Conservation (phyloP, 2,329 filamentous ascomycete species). For the Ophiosphaerella herpotricha region DNA sequence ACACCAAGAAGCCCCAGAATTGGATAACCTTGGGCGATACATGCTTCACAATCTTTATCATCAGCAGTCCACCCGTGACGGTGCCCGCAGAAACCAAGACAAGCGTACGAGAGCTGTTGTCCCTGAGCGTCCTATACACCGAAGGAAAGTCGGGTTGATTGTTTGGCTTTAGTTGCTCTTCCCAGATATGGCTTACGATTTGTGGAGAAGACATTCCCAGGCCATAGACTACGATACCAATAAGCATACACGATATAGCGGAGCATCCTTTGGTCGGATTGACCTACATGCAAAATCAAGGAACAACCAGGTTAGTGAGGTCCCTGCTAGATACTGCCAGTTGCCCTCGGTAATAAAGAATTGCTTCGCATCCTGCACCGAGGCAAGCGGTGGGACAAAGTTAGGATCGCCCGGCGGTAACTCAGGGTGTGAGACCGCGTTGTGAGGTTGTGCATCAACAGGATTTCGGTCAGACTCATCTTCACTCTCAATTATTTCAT, state of each 20-base stretch:
- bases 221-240: slow-evolving; percentile 29
- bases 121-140: slow-evolving; percentile 29
- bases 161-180: slow-evolving; percentile 7
- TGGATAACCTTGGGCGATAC: slow-evolving; percentile 40
- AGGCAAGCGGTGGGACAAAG: slow-evolving; percentile 49
- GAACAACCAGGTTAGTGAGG: slow-evolving; percentile 42
- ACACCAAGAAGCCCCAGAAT: slow-evolving; percentile 39
- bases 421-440: slow-evolving; percentile 3
- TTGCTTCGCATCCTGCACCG: slow-evolving; percentile 35
- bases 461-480: slow-evolving; percentile 28
- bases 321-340: slow-evolving; percentile 45
- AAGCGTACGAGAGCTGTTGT: slow-evolving; percentile 39
- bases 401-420: slow-evolving; percentile 49
- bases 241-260: not conserved
- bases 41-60: slow-evolving; percentile 43
- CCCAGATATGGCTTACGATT: slow-evolving; percentile 43
- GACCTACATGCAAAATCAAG: slow-evolving; percentile 41
- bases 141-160: slow-evolving; percentile 11
- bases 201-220: slow-evolving; percentile 43
- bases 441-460: slow-evolving; percentile 11
- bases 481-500: slow-evolving; percentile 31
- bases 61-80: slow-evolving; percentile 32
- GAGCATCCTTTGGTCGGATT: not conserved
- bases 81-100: slow-evolving; percentile 43
- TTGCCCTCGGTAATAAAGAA: slow-evolving; percentile 44